A percentile compares a stretch with the other conserved stretches of the same genome.
These are phyloP conservation scores for Fusarium sp. DNA, from an alignment of 2,329 filamentous ascomycete genomes.

Conservation along the genomic window DNA sequence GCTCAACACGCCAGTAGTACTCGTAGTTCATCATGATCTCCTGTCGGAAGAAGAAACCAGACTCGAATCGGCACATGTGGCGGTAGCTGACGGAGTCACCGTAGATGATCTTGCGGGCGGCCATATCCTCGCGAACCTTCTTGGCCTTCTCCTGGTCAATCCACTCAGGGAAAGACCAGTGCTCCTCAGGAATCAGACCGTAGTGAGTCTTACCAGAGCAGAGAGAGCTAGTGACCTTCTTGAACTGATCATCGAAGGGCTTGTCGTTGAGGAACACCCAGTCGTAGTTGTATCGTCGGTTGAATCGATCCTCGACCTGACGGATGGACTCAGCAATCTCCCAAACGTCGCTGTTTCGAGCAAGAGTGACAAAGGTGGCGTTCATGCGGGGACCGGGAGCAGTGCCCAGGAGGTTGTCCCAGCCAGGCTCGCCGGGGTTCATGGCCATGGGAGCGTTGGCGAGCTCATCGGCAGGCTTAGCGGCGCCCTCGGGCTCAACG, in stretches of 20 bases:
- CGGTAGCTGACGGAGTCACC: conserved; percentile 97
- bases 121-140: conserved; percentile 94
- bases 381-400: conserved; percentile 84
- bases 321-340: conserved; percentile 96
- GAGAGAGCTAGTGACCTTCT: conserved; percentile 86
- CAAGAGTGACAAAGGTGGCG: conserved; percentile 96
- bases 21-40: conserved; percentile 94
- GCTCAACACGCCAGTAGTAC: conserved; percentile 99
- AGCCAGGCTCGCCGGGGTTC: conserved; percentile 64
- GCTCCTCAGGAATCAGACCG: conserved; percentile 87
- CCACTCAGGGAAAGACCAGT: conserved; percentile 97
- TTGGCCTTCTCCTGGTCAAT: conserved; percentile 95
- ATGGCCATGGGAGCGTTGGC: conserved; percentile 55
- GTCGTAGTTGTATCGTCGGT: conserved; percentile 95
- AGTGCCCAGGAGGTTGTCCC: conserved; percentile 63
- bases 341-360: conserved; percentile 94
- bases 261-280: conserved; percentile 99
- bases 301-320: conserved; percentile 98
- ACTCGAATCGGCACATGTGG: conserved; percentile 99
- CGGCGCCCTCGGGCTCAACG: conserved; percentile 11
- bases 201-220: conserved; percentile 95
- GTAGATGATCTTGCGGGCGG: conserved; percentile 94
- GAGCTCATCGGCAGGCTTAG: conserved; percentile 11
- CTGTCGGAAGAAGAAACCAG: conserved; percentile 99
- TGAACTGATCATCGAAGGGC: conserved; percentile 93